A percentile compares a stretch with the other conserved stretches of the same genome.
Evolutionary conservation across 1,139 yeast genomes (phyloP).

Genomic region (Suhomyces maxii): DNA sequence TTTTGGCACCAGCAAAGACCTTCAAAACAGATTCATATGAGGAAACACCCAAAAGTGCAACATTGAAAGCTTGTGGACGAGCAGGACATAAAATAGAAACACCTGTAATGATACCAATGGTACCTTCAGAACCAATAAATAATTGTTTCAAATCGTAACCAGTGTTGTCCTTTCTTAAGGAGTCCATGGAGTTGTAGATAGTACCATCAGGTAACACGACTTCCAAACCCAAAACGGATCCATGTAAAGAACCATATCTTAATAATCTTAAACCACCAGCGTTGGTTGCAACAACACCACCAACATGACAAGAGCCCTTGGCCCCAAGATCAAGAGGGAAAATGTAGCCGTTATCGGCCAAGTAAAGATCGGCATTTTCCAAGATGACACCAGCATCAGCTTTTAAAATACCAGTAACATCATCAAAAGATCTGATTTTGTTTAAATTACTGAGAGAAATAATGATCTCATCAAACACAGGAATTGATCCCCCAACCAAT

Average conservation of each 20-base stretch:
- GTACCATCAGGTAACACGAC: slow-evolving; percentile 91
- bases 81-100: slow-evolving; percentile 88
- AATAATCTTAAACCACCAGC: slow-evolving; percentile 93
- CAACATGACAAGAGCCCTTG: slow-evolving; percentile 94
- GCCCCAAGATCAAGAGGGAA: slow-evolving; percentile 97
- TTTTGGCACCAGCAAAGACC: slow-evolving; percentile 76
- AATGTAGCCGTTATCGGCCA: slow-evolving; percentile 80
- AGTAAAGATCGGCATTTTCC: slow-evolving; percentile 78
- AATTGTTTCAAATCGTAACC: slow-evolving; percentile 91
- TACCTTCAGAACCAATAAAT: slow-evolving; percentile 92
- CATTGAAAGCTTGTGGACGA: slow-evolving; percentile 85
- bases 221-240: slow-evolving; percentile 87
- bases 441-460: slow-evolving; percentile 70
- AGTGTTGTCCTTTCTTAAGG: slow-evolving; percentile 89
- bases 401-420: slow-evolving; percentile 80
- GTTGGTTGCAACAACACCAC: slow-evolving; percentile 94
- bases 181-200: slow-evolving; percentile 72
- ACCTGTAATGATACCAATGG: slow-evolving; percentile 87
- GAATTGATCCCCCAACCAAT: slow-evolving; percentile 91
- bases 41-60: slow-evolving; percentile 82
- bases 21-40: slow-evolving; percentile 80
- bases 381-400: slow-evolving; percentile 90
- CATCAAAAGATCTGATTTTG: slow-evolving; percentile 78
- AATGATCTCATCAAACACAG: slow-evolving; percentile 89
- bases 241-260: slow-evolving; percentile 91